These are phyloP conservation scores for Pyricularia pennisetigena DNA, from an alignment of 2,329 filamentous ascomycete species.

Conservation along the genomic window DNA sequence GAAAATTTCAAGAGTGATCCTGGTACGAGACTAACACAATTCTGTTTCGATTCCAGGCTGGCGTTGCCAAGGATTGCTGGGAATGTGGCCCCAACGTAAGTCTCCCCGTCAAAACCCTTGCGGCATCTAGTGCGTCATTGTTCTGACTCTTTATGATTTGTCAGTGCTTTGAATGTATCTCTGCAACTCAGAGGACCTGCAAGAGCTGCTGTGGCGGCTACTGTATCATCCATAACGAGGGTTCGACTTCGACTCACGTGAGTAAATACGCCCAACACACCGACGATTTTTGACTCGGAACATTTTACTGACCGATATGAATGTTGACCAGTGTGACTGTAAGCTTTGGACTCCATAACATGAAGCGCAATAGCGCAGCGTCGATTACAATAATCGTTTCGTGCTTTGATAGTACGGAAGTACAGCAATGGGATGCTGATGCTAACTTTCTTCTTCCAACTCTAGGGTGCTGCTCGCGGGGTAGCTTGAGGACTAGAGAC, in stretches of 20 bases:
- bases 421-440: background rate
- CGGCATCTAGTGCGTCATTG: background rate
- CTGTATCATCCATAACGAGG: conserved; percentile 75
- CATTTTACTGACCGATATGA: background rate
- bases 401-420: too few relatives aligned
- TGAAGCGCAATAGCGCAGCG: background rate
- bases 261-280: conserved; percentile 16
- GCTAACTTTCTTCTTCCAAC: background rate
- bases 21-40: background rate
- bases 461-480: conserved; percentile 1
- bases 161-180: conserved; percentile 68
- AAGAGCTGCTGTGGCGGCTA: conserved; percentile 68
- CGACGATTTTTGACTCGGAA: background rate
- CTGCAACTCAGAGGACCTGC: conserved; percentile 61
- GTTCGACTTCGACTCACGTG: conserved; percentile 56
- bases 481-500: conserved; percentile 1
- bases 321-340: conserved; percentile 1
- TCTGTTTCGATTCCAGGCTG: conserved; percentile 25
- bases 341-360: background rate
- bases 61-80: conserved; percentile 66
- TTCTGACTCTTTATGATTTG: background rate
- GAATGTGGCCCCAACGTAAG: conserved; percentile 75
- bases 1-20: background rate
- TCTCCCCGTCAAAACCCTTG: conserved; percentile 2
- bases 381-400: background rate